Evolutionary conservation across 139 green algal species (phyloP).

Genomic region (Ettlia oleoabundans): DNA sequence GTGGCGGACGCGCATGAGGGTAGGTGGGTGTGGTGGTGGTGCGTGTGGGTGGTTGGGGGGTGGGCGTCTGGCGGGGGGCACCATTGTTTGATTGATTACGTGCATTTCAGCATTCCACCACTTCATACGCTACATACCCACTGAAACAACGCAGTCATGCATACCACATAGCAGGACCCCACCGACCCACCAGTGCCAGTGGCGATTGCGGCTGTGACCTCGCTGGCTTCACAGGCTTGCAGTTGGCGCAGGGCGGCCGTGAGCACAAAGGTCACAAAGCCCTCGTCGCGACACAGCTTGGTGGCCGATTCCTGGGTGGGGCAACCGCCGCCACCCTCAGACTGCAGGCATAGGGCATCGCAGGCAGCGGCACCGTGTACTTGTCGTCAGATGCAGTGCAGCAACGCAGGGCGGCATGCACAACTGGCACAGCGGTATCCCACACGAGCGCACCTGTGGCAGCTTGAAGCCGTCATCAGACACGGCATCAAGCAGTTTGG

Average conservation of each 20-base stretch:
- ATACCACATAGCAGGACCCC: neutral
- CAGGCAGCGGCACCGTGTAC: too few species aligned
- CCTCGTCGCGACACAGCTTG: constrained; percentile 42
- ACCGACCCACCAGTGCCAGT: neutral
- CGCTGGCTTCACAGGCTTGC: constrained; percentile 17
- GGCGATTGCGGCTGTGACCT: constrained; percentile 4
- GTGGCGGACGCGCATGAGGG: too few species aligned
- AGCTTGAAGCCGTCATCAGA: neutral
- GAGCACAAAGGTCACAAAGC: constrained; percentile 55
- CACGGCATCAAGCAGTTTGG: constrained; percentile 6
- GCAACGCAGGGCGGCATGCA: too few species aligned
- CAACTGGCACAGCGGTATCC: too few species aligned
- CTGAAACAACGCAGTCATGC: too few species aligned
- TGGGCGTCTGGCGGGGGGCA: neutral
- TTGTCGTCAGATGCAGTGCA: too few species aligned
- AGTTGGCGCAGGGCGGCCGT: constrained; percentile 30
- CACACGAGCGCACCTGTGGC: neutral
- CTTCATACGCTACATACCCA: too few species aligned
- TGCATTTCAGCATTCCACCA: too few species aligned
- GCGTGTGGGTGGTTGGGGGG: neutral
- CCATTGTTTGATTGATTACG: too few species aligned
- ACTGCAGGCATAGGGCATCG: too few species aligned
- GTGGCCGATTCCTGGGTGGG: constrained; percentile 19
- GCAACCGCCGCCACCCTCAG: too few species aligned
- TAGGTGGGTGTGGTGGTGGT: neutral